A percentile compares a stretch with the other conserved stretches of the same genome.
These are phyloP conservation scores for Coemansia sp. DNA, from an alignment of 192 early-diverging fungal species.

Conservation along the genomic window DNA sequence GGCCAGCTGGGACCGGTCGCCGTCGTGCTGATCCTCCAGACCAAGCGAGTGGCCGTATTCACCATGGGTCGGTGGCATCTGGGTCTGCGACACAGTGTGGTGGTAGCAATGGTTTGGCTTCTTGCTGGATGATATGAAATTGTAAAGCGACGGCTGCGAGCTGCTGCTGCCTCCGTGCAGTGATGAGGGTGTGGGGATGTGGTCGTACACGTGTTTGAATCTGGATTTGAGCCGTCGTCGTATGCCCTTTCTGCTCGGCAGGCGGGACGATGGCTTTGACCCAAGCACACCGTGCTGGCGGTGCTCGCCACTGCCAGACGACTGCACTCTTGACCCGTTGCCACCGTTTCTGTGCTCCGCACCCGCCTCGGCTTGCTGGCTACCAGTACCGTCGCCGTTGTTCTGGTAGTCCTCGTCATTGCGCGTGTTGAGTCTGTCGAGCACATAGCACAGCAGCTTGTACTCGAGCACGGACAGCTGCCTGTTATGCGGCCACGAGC, in stretches of 20 bases:
- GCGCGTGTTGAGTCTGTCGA: constrained; percentile 6
- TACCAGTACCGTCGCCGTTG: neutral
- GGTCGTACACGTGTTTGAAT: neutral
- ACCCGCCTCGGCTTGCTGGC: neutral
- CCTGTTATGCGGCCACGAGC: constrained; percentile 18
- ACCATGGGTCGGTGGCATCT: too few relatives aligned
- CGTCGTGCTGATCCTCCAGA: too few relatives aligned
- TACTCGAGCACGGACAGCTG: constrained; percentile 39
- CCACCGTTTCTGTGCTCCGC: neutral
- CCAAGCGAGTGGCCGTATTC: too few relatives aligned
- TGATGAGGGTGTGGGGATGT: neutral
- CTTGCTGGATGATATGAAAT: neutral
- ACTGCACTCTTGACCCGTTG: neutral
- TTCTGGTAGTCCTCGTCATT: neutral
- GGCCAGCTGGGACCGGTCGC: neutral
- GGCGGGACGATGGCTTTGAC: neutral
- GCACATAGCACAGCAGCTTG: constrained; percentile 34
- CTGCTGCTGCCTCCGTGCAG: constrained; percentile 1
- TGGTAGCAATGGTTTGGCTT: neutral
- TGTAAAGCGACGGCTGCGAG: neutral
- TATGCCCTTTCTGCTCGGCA: neutral
- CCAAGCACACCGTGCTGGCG: neutral
- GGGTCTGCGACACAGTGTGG: neutral
- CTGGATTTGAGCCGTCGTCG: neutral
- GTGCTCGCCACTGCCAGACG: neutral